A percentile compares a stretch with the other conserved stretches of the same genome.
Evolutionary conservation across 2,329 filamentous ascomycete genomes (phyloP).

Genomic region (Myriosclerotinia scirpicola): DNA sequence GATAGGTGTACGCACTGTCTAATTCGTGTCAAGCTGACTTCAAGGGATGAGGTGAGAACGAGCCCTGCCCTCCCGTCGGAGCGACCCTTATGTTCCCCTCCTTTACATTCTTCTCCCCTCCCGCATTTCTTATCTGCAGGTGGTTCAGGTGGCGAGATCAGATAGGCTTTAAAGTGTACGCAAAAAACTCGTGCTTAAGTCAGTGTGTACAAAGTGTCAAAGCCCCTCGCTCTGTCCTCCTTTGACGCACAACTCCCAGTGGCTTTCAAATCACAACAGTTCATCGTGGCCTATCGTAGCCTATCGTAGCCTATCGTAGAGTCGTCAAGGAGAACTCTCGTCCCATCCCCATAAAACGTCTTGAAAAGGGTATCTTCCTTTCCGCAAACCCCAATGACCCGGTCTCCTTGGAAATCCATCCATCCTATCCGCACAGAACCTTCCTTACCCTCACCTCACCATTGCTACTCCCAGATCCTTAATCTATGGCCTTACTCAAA

Average conservation of each 20-base stretch:
- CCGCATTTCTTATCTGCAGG: slow-evolving; percentile 9
- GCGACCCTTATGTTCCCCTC: neutral
- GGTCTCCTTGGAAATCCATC: neutral
- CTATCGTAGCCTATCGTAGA: neutral
- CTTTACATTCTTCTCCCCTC: slow-evolving; percentile 1
- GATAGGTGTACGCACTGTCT: neutral
- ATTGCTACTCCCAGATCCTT: neutral
- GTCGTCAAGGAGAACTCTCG: neutral
- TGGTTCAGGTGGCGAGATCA: neutral
- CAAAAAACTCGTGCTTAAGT: neutral
- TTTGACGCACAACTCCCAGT: neutral
- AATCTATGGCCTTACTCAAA: neutral
- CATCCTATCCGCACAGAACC: neutral
- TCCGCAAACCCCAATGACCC: neutral
- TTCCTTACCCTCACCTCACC: neutral
- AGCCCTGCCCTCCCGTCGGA: neutral
- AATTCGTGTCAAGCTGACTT: neutral
- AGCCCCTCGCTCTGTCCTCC: neutral
- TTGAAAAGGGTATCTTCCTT: neutral
- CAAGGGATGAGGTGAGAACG: neutral
- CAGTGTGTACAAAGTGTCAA: neutral
- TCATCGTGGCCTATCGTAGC: neutral
- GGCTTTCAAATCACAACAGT: neutral
- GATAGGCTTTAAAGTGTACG: neutral
- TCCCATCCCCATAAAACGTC: neutral